Evolutionary conservation across 306 rosid genomes (phyloP).

Genomic region (Prunus dulcis): DNA sequence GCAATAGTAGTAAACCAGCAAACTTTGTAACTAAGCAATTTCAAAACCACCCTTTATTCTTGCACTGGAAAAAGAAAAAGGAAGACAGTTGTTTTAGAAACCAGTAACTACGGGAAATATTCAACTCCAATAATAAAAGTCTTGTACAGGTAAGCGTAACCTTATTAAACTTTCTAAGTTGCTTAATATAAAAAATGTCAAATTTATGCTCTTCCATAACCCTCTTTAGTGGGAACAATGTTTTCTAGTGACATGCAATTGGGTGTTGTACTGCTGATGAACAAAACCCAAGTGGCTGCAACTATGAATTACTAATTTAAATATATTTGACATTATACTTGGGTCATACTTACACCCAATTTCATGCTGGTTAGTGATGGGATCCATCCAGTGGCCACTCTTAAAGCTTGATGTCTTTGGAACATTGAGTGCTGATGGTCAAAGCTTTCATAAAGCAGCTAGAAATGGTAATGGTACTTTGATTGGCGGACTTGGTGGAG

Average conservation of each 20-base stretch:
- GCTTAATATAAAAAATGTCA: background rate
- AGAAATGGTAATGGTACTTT: slow-evolving; percentile 53
- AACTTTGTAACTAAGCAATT: background rate
- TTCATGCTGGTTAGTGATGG: slow-evolving; percentile 64
- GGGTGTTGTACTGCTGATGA: background rate
- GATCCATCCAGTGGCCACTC: slow-evolving; percentile 96
- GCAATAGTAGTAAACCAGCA: background rate
- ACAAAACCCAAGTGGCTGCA: background rate
- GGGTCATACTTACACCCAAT: slow-evolving; percentile 18
- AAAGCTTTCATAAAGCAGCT: slow-evolving; percentile 62
- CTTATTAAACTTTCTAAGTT: background rate
- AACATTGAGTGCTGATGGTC: slow-evolving; percentile 82
- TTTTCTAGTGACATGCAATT: background rate
- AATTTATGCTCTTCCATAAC: background rate
- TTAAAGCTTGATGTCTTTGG: slow-evolving; percentile 72
- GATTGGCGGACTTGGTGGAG: slow-evolving; percentile 95
- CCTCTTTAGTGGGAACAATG: background rate
- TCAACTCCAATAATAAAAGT: background rate
- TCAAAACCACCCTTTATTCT: background rate
- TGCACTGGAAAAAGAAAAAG: background rate
- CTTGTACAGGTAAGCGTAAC: background rate
- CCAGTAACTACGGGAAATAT: background rate
- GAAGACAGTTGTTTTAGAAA: background rate
- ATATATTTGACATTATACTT: background rate
- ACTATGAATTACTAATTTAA: background rate